Evolutionary conservation across 257 asterid genomes (phyloP).

Genomic region (Solanum sitiens): DNA sequence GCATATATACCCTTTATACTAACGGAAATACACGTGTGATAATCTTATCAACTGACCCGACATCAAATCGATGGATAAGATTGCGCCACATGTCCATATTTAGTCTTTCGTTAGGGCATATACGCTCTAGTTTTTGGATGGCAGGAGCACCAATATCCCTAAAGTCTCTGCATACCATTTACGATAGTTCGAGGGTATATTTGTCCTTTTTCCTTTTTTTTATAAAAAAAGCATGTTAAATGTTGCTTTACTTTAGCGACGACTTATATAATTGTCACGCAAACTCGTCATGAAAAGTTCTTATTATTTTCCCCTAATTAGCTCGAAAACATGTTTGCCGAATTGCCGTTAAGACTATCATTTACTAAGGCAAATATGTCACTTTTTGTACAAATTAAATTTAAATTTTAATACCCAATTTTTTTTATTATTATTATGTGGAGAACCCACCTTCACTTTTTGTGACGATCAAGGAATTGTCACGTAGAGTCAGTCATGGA

Average conservation of each 20-base stretch:
- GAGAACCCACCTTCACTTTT: background rate
- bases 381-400: background rate
- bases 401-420: background rate
- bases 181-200: too few relatives aligned
- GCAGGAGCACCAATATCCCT: too few relatives aligned
- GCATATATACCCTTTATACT: too few relatives aligned
- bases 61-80: too few relatives aligned
- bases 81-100: too few relatives aligned
- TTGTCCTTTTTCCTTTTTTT: too few relatives aligned
- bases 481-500: background rate
- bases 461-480: background rate
- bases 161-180: too few relatives aligned
- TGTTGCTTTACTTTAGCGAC: background rate
- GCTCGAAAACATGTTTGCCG: background rate
- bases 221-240: too few relatives aligned
- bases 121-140: too few relatives aligned
- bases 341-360: background rate
- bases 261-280: background rate
- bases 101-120: too few relatives aligned
- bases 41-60: too few relatives aligned
- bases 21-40: too few relatives aligned
- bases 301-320: background rate
- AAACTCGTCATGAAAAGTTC: background rate
- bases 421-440: background rate
- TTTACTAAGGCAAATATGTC: background rate